Evolutionary conservation across 2,329 filamentous ascomycete species (phyloP).

Genomic region (Colletotrichum tropicicola): DNA sequence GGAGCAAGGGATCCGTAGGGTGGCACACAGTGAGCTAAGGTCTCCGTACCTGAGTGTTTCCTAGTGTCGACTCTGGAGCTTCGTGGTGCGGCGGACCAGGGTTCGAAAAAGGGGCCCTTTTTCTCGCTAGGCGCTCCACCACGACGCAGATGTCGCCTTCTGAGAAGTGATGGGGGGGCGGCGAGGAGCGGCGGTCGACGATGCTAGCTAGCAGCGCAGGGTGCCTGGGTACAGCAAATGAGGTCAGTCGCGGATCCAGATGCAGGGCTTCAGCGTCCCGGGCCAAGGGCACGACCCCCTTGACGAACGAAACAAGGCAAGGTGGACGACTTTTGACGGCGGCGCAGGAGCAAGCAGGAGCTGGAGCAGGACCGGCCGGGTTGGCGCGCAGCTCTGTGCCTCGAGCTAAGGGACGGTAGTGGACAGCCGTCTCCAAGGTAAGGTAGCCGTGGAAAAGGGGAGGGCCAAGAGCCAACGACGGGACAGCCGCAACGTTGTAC

Average conservation of each 20-base stretch:
- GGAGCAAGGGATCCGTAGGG: not conserved
- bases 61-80: conserved; percentile 13
- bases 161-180: conserved; percentile 11
- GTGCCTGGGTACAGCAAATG: conserved; percentile 22
- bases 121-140: conserved; percentile 26
- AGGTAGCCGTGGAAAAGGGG: not conserved
- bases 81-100: conserved; percentile 28
- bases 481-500: not conserved
- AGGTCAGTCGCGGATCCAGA: conserved; percentile 27
- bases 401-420: not conserved
- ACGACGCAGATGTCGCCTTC: conserved; percentile 20
- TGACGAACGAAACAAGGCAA: conserved; percentile 8
- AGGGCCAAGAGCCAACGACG: not conserved
- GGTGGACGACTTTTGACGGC: conserved; percentile 19
- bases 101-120: conserved; percentile 20
- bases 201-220: conserved; percentile 4
- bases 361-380: not conserved
- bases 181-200: conserved; percentile 17
- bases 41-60: not conserved
- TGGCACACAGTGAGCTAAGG: not conserved
- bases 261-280: conserved; percentile 2
- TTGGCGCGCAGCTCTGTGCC: conserved; percentile 6
- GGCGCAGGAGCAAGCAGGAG: not conserved
- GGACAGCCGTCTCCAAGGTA: too few species aligned
- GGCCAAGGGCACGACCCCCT: conserved; percentile 10